These are phyloP conservation scores for Exserohilum rostratum DNA, from an alignment of 2,329 filamentous ascomycete genomes.

Conservation along the genomic window DNA sequence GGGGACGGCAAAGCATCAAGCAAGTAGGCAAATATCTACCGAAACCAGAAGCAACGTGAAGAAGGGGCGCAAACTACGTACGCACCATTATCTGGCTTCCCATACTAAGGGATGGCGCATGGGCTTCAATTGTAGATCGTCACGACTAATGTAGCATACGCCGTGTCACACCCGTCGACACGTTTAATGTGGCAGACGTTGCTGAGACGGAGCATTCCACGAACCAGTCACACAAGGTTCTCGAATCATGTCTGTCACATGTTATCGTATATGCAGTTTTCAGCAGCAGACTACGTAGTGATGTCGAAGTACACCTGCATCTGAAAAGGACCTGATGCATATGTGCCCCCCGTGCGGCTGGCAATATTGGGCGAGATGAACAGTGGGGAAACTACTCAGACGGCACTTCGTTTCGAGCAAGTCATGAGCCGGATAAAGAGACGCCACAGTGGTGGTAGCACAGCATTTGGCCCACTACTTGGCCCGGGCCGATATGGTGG, in stretches of 20 bases:
- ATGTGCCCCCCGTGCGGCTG: neutral
- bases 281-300: neutral
- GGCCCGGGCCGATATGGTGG: neutral
- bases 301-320: neutral
- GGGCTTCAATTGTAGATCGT: constrained; percentile 5
- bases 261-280: neutral
- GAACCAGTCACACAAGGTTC: constrained; percentile 2
- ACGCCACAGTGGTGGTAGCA: neutral
- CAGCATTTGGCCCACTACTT: neutral
- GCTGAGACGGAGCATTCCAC: constrained; percentile 1
- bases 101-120: neutral
- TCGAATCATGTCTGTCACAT: neutral
- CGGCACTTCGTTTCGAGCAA: neutral
- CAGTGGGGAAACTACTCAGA: neutral
- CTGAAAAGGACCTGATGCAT: neutral
- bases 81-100: neutral
- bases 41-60: neutral
- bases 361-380: neutral
- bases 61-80: neutral
- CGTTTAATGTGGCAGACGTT: neutral
- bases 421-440: neutral
- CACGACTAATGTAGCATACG: constrained; percentile 1
- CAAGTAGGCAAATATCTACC: constrained; percentile 5
- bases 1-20: constrained; percentile 5
- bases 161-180: neutral